Base-by-base conservation (phyloP, 2,329 filamentous ascomycete genomes). In the Scedosporium boydii region DNA sequence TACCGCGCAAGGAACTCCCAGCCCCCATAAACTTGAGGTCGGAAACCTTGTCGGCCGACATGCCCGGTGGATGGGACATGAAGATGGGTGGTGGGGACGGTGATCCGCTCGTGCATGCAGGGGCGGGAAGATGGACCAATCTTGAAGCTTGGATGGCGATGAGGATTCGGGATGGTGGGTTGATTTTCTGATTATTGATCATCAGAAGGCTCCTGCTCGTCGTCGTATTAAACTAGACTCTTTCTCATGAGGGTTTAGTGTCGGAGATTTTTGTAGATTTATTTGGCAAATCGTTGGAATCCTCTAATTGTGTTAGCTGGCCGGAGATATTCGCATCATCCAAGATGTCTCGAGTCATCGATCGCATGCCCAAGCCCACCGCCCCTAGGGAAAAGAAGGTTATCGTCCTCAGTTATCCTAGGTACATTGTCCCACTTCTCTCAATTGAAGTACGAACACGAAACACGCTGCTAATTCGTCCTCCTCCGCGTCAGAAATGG, bases 341-440 rank as follows among this genome's bases (percentile, higher is more conserved):
- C 27, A 65, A 42, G 2, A 76, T 76, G 74, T 65, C 72, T 62
- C 72, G 74, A 63, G 63, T 66, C 21, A 72, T 76, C 44, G 74
- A 76, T 58, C 66, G 63, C 34, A 41, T 76, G n/a, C 72, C 73
- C 7, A 66, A 66, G 9, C 74, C 73, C 10, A 63, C 67, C 21
- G 65, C 69, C 48, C 68, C 71, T 5, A 62, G 67, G 59, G 69
- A 70, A 23, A 73, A 72, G 66, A 75, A 74, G 63, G 62, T 76
- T 9, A 69, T 77, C 53, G 70, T 76, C 18, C 66, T 74, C 29
- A 76, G 73, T 56, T 70, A 70, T n/a, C 70, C 72, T n/a, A 71
- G 75, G 74, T 75, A 64, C 61, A 70, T 48, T 38, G 6, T 3
- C 6, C 21, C 23, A 38, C 3, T 27, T 1, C 27, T 18, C 34